A percentile compares a stretch with the other conserved stretches of the same genome.
These are phyloP conservation scores for Beauveria sp. DNA, from an alignment of 2,329 filamentous ascomycete genomes.

Conservation along the genomic window DNA sequence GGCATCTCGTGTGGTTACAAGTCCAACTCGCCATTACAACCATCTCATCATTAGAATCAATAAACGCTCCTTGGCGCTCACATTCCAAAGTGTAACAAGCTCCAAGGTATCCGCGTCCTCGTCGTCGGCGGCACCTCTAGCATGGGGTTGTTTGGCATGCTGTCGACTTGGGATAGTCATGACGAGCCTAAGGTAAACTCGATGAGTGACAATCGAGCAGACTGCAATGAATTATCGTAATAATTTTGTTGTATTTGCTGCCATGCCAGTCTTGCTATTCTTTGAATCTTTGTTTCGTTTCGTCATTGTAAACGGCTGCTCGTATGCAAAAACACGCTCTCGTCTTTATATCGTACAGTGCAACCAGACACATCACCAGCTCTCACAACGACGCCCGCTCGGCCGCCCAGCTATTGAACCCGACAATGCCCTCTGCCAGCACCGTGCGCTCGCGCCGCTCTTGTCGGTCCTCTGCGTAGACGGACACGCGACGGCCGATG, in stretches of 20 bases:
- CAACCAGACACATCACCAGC: no score
- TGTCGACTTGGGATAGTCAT: no score
- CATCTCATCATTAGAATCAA: not conserved
- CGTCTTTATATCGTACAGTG: not conserved
- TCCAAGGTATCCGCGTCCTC: constrained; percentile 37
- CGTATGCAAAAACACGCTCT: no score
- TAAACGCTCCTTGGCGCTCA: not conserved
- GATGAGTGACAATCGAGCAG: no score
- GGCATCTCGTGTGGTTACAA: not conserved
- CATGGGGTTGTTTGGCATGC: constrained; percentile 38
- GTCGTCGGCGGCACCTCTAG: constrained; percentile 57
- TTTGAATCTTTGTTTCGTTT: no score
- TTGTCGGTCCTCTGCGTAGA: constrained; percentile 21
- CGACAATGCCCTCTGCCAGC: constrained; percentile 42
- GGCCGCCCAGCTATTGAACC: constrained; percentile 30
- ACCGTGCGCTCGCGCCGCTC: constrained; percentile 21
- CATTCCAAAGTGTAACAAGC: constrained; percentile 25
- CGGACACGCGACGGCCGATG: constrained; percentile 40
- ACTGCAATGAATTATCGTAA: no score
- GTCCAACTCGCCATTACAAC: not conserved
- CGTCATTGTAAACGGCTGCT: no score
- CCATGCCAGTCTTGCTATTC: no score
- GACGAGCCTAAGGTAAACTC: no score
- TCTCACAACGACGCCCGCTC: constrained; percentile 5
- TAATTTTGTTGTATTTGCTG: no score